Conservation (phyloP, 192 early-diverging fungal species). For the Coemansia sp. region DNA sequence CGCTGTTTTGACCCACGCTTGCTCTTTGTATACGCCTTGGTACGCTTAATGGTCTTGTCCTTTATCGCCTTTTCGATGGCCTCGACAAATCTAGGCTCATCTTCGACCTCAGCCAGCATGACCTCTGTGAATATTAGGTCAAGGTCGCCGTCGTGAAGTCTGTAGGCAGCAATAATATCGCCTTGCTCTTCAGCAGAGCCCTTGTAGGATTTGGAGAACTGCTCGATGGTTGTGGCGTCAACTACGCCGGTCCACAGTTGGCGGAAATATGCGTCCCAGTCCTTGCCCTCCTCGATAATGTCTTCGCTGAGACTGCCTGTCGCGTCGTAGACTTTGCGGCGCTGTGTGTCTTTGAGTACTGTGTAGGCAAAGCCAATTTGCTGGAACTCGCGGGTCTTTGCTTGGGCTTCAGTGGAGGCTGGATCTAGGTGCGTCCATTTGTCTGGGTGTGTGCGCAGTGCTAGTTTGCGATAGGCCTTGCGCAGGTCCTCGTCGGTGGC, state of each 20-base stretch:
- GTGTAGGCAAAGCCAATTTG: slow-evolving; percentile 70
- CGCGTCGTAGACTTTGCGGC: slow-evolving; percentile 67
- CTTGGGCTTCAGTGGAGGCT: slow-evolving; percentile 11
- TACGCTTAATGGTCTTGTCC: slow-evolving; percentile 52
- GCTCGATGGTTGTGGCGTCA: slow-evolving; percentile 67
- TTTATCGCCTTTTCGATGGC: slow-evolving; percentile 68
- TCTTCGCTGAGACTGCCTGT: slow-evolving; percentile 64
- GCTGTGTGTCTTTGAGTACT: slow-evolving; percentile 65
- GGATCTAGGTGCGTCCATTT: slow-evolving; percentile 63
- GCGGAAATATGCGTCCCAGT: slow-evolving; percentile 82
- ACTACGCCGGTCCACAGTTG: slow-evolving; percentile 73
- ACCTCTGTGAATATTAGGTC: slow-evolving; percentile 64
- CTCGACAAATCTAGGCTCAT: slow-evolving; percentile 60
- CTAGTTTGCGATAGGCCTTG: slow-evolving; percentile 84
- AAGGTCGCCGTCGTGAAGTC: slow-evolving; percentile 65
- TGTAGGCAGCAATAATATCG: slow-evolving; percentile 70
- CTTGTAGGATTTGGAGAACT: slow-evolving; percentile 69
- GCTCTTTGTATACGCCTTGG: slow-evolving; percentile 56
- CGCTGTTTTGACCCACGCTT: slow-evolving; percentile 55
- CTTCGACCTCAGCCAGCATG: slow-evolving; percentile 58
- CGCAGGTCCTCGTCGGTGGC: slow-evolving; percentile 84
- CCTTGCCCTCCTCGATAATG: slow-evolving; percentile 56
- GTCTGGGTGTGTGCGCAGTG: slow-evolving; percentile 89
- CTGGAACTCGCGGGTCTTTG: slow-evolving; percentile 69
- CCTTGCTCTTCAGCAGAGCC: slow-evolving; percentile 69